Evolutionary conservation across 768 basidiomycete species (phyloP).

Genomic region (Leccinum boreale): DNA sequence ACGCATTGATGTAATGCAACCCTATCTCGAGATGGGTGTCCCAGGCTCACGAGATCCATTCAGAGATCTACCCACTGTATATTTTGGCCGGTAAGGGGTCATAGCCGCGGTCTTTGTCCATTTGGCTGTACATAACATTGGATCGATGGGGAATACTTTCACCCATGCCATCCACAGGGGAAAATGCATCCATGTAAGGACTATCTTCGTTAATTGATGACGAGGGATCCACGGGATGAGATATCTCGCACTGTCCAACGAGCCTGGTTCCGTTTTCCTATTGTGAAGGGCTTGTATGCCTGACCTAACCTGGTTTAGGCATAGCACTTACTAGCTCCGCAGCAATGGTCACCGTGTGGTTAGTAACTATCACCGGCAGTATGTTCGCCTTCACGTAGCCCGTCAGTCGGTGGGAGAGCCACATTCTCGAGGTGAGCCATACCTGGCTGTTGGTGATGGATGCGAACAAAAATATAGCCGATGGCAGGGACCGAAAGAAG

Average conservation of each 20-base stretch:
- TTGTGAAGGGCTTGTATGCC: conserved; percentile 5
- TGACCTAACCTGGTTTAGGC: conserved; percentile 50
- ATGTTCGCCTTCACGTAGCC: conserved; percentile 58
- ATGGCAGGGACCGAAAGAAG: conserved; percentile 90
- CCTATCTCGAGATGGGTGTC: conserved; percentile 38
- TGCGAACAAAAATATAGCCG: conserved; percentile 91
- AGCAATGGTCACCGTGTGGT: conserved; percentile 93
- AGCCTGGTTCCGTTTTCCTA: conserved; percentile 75
- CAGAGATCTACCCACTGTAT: conserved; percentile 46
- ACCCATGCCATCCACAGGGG: conserved; percentile 54
- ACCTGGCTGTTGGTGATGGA: conserved; percentile 81
- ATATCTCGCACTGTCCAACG: conserved; percentile 92
- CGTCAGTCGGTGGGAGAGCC: conserved; percentile 10
- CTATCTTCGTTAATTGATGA: conserved; percentile 29
- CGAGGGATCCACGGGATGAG: conserved; percentile 62
- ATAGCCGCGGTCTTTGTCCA: conserved; percentile 46
- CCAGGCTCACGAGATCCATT: conserved; percentile 9
- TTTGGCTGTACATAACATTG: conserved; percentile 66
- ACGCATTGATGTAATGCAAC: conserved; percentile 86
- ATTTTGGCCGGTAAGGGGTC: conserved; percentile 61
- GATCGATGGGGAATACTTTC: conserved; percentile 43
- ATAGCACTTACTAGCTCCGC: conserved; percentile 64
- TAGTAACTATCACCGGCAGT: conserved; percentile 88
- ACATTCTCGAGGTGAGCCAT: conserved; percentile 15
- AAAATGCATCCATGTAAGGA: conserved; percentile 36